Conservation (phyloP, 192 early-diverging fungal species). For the Backusella parvicylindrica region DNA sequence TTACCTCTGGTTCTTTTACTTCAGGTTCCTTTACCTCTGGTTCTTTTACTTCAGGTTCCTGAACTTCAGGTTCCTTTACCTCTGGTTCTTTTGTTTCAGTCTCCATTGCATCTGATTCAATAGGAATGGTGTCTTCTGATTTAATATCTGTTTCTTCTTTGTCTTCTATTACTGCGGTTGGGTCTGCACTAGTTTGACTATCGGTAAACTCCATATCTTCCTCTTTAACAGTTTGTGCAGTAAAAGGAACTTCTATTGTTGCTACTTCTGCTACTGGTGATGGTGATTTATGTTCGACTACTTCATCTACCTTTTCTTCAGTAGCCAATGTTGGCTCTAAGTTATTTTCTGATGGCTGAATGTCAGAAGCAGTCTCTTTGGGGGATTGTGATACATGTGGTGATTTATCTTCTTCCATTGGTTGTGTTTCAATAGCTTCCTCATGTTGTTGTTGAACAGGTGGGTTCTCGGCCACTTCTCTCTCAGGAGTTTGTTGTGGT, state of each 20-base stretch:
- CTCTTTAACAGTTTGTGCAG: not conserved
- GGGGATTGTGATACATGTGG: not conserved
- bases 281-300: not conserved
- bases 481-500: not conserved
- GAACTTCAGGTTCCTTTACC: not conserved
- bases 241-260: not conserved
- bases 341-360: not conserved
- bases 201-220: not conserved
- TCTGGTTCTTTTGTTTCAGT: no score
- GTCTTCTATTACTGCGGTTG: not conserved
- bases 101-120: not conserved
- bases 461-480: not conserved
- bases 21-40: not conserved
- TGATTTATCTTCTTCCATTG: not conserved
- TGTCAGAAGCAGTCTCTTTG: not conserved
- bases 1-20: not conserved
- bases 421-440: not conserved
- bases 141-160: not conserved
- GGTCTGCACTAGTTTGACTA: not conserved
- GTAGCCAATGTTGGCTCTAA: not conserved
- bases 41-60: no score
- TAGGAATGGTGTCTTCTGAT: not conserved
- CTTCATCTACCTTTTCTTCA: not conserved
- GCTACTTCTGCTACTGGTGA: not conserved
- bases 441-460: not conserved